Evolutionary conservation across 2,329 filamentous ascomycete species (phyloP).

Genomic region (Beauveria pseudobassiana): DNA sequence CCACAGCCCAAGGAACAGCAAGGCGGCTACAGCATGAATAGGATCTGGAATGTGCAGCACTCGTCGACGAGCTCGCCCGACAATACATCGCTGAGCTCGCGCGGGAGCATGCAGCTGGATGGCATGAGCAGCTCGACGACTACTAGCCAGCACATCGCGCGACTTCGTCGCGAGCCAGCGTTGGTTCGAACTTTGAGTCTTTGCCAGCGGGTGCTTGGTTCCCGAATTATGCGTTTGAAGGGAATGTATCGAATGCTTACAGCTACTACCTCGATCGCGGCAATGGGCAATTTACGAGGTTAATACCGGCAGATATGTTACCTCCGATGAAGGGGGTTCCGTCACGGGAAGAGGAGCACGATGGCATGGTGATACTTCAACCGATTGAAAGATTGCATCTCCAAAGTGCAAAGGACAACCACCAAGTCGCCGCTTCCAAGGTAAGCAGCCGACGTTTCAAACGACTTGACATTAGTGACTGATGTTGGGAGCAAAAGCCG

Average conservation of each 20-base stretch:
- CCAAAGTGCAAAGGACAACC: slow-evolving; percentile 30
- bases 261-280: slow-evolving; percentile 47
- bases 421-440: slow-evolving; percentile 28
- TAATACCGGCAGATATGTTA: slow-evolving; percentile 49
- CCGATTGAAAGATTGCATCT: slow-evolving; percentile 29
- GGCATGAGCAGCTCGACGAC: not conserved
- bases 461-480: not conserved
- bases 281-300: slow-evolving; percentile 45
- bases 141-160: not conserved
- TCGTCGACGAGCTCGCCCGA: not conserved
- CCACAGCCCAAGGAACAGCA: not conserved
- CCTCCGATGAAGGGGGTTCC: slow-evolving; percentile 37
- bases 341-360: slow-evolving; percentile 27
- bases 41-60: not conserved
- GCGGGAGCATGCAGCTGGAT: not conserved
- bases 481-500: not conserved
- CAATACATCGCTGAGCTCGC: slow-evolving; percentile 1
- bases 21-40: not conserved
- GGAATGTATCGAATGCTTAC: slow-evolving; percentile 19
- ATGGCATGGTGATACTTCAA: slow-evolving; percentile 42
- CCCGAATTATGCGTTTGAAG: not conserved
- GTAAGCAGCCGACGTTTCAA: slow-evolving; percentile 25
- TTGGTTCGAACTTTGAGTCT: not conserved
- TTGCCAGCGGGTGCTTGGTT: not conserved
- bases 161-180: not conserved